Evolutionary conservation across 2,329 filamentous ascomycete species (phyloP).

Genomic region (Clonostachys chloroleuca): DNA sequence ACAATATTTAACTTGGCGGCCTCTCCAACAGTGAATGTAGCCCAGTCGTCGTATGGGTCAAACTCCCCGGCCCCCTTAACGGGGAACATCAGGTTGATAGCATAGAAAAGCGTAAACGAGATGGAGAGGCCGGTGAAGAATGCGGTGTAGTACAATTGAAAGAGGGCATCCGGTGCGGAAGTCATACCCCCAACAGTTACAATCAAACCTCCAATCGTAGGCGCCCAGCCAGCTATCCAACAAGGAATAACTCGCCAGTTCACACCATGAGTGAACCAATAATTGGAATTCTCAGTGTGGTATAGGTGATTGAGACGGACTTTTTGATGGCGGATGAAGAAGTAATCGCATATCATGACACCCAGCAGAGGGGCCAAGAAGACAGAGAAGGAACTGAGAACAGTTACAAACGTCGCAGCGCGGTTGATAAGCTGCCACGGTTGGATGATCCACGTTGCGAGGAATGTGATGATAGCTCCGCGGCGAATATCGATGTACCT

Average conservation of each 20-base stretch:
- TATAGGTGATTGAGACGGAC: conserved; percentile 31
- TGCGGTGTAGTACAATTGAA: conserved; percentile 40
- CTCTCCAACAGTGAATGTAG: conserved; percentile 36
- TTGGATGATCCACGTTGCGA: conserved; percentile 15
- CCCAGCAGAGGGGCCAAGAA: conserved; percentile 19
- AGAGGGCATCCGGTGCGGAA: conserved; percentile 24
- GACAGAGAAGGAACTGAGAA: conserved; percentile 17
- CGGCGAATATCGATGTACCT: conserved; percentile 18
- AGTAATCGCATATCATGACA: conserved; percentile 21
- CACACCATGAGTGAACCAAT: conserved; percentile 25
- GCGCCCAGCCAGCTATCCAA: conserved; percentile 22
- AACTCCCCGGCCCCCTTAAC: conserved; percentile 30
- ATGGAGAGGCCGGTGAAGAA: conserved; percentile 29
- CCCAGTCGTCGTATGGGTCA: conserved; percentile 36
- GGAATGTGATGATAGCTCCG: conserved; percentile 14
- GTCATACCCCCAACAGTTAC: conserved; percentile 7
- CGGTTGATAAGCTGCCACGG: conserved; percentile 22
- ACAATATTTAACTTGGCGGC: conserved; percentile 30
- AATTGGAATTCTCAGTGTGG: conserved; percentile 18
- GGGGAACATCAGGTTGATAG: conserved; percentile 29
- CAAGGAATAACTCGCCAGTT: conserved; percentile 23
- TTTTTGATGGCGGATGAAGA: conserved; percentile 20
- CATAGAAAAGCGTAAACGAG: conserved; percentile 8
- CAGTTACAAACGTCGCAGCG: conserved; percentile 15
- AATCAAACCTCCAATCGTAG: conserved; percentile 16